A percentile compares a stretch with the other conserved stretches of the same genome.
phyloP scores from a whole-genome alignment of 805 yeast genomes.

The Saturnispora diversa region DNA sequence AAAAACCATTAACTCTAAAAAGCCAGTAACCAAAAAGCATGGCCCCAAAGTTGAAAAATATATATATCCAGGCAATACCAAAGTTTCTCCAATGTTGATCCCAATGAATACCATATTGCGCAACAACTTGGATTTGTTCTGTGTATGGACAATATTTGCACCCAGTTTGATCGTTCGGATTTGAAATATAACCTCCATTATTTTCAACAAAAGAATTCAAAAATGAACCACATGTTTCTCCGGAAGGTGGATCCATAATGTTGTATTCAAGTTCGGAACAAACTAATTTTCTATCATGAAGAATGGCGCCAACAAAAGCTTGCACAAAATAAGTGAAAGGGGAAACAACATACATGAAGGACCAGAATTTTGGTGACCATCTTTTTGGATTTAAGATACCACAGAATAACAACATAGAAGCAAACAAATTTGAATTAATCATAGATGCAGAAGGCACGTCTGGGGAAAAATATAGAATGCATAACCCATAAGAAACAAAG shows the following conservation, averaged over 20 bases:
- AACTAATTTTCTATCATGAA: conserved; percentile 41
- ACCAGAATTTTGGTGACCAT: conserved; percentile 73
- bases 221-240: conserved; percentile 55
- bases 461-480: conserved; percentile 51
- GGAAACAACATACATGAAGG: conserved; percentile 64
- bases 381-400: conserved; percentile 55
- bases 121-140: conserved; percentile 39
- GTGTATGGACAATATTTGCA: conserved; percentile 44
- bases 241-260: conserved; percentile 46
- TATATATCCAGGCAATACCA: conserved; percentile 53
- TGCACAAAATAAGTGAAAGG: conserved; percentile 66
- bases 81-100: conserved; percentile 55
- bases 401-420: conserved; percentile 55
- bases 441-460: conserved; percentile 62
- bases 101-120: conserved; percentile 36
- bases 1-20: conserved; percentile 32
- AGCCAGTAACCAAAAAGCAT: conserved; percentile 33
- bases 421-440: conserved; percentile 46
- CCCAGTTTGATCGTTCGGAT: conserved; percentile 39
- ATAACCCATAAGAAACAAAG: conserved; percentile 44
- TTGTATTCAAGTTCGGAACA: conserved; percentile 44
- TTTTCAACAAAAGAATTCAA: conserved; percentile 34
- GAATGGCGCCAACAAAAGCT: conserved; percentile 42
- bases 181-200: conserved; percentile 47
- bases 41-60: conserved; percentile 42